Evolutionary conservation across 371 early-diverging fungal genomes (phyloP).

Genomic region (Mucor racemosus): DNA sequence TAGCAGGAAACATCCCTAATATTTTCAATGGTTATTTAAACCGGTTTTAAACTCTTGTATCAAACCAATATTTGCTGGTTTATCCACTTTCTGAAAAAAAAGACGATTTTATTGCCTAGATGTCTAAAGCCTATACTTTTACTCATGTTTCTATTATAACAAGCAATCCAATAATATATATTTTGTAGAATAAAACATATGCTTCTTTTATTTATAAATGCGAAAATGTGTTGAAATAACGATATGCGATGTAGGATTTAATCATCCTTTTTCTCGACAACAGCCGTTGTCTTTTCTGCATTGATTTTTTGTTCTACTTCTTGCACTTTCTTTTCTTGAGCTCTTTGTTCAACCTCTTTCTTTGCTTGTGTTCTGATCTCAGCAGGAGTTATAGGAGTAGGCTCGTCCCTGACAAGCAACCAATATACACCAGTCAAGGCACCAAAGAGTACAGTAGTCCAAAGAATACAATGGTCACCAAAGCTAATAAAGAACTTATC

Average conservation of each 20-base stretch:
- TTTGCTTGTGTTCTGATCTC: conserved; percentile 12
- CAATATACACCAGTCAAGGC: conserved; percentile 12
- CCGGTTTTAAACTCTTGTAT: too few relatives aligned
- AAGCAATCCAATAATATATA: too few relatives aligned
- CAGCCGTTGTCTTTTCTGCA: background rate
- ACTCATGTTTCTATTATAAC: too few relatives aligned
- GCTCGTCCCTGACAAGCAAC: conserved; percentile 7
- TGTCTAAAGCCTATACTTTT: too few relatives aligned
- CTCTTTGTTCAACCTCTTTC: conserved; percentile 8
- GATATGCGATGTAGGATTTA: background rate
- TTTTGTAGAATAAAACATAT: too few relatives aligned
- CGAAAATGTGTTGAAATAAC: too few relatives aligned
- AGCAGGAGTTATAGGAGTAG: background rate
- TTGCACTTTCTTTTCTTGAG: conserved; percentile 10
- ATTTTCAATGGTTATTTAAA: too few relatives aligned
- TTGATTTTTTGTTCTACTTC: background rate
- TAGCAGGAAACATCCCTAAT: too few relatives aligned
- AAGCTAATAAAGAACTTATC: conserved; percentile 16
- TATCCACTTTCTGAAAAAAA: too few relatives aligned
- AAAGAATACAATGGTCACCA: conserved; percentile 27
- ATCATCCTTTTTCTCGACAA: background rate
- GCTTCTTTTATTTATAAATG: too few relatives aligned
- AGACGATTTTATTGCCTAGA: too few relatives aligned
- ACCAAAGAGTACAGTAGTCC: conserved; percentile 11
- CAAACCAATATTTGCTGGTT: too few relatives aligned